These are phyloP conservation scores for Astragalus glycyphyllos DNA, from an alignment of 306 rosid genomes.

Conservation along the genomic window DNA sequence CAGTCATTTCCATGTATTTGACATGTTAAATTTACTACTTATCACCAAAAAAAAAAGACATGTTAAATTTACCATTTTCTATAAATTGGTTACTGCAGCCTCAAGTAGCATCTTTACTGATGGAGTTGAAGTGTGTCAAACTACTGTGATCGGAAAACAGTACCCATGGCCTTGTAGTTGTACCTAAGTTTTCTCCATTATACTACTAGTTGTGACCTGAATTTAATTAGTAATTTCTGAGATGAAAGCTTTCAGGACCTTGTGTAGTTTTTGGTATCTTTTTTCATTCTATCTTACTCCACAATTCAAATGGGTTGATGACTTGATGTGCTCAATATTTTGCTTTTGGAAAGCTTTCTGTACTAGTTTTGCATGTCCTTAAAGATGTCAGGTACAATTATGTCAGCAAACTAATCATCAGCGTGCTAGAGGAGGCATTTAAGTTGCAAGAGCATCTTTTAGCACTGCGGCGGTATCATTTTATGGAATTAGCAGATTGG, in stretches of 20 bases:
- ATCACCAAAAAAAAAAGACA: too few relatives aligned
- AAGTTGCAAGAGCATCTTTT: constrained; percentile 84
- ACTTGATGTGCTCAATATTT: constrained; percentile 22
- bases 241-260: constrained; percentile 29
- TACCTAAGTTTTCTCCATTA: background rate
- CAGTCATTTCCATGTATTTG: background rate
- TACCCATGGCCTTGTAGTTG: too few relatives aligned
- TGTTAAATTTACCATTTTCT: constrained; percentile 5
- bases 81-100: constrained; percentile 9
- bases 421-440: constrained; percentile 88
- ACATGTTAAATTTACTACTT: background rate
- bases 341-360: constrained; percentile 36
- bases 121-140: constrained; percentile 26
- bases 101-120: constrained; percentile 7
- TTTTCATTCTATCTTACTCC: constrained; percentile 23
- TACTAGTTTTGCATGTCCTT: constrained; percentile 54
- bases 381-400: constrained; percentile 72
- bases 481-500: constrained; percentile 97
- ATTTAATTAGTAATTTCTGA: constrained; percentile 22
- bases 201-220: background rate
- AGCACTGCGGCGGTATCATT: constrained; percentile 87
- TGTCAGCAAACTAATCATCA: constrained; percentile 89
- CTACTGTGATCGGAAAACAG: background rate
- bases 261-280: constrained; percentile 2
- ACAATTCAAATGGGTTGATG: constrained; percentile 36